Evolutionary conservation across 345 rosid species (phyloP).

Genomic region (Cochlearia excelsa): DNA sequence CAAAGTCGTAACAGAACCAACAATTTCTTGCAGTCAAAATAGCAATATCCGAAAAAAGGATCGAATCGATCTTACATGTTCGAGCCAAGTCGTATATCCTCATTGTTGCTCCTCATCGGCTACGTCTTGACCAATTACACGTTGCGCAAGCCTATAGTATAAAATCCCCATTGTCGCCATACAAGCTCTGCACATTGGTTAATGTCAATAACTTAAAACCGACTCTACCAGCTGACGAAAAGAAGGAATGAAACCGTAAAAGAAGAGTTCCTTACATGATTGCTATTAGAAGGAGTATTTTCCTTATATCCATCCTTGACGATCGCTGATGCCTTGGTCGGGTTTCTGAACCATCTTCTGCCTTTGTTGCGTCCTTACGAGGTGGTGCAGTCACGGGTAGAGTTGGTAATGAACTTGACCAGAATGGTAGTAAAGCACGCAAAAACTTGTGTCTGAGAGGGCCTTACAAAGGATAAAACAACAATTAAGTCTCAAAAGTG

Average conservation of each 20-base stretch:
- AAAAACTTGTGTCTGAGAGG: conserved; percentile 85
- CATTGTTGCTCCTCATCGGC: conserved; percentile 58
- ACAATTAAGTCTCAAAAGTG: conserved; percentile 5
- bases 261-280: conserved; percentile 57
- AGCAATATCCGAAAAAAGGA: too few species aligned
- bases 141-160: conserved; percentile 88
- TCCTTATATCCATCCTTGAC: conserved; percentile 84
- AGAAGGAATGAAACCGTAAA: neutral
- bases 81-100: conserved; percentile 3
- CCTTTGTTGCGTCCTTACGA: conserved; percentile 65
- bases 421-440: conserved; percentile 90
- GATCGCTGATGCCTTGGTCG: conserved; percentile 64
- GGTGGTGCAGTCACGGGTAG: conserved; percentile 95
- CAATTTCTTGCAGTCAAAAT: too few species aligned
- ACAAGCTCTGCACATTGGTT: conserved; percentile 74
- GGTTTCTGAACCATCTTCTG: conserved; percentile 63
- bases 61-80: too few species aligned
- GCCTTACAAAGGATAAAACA: conserved; percentile 44
- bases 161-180: conserved; percentile 97
- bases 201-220: neutral
- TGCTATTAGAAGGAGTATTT: conserved; percentile 82
- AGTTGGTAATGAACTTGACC: conserved; percentile 96
- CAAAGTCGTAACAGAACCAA: too few species aligned
- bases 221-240: neutral
- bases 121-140: conserved; percentile 57